Conservation (phyloP, 73 alveolate species). For the Paramecium biaurelia region DNA sequence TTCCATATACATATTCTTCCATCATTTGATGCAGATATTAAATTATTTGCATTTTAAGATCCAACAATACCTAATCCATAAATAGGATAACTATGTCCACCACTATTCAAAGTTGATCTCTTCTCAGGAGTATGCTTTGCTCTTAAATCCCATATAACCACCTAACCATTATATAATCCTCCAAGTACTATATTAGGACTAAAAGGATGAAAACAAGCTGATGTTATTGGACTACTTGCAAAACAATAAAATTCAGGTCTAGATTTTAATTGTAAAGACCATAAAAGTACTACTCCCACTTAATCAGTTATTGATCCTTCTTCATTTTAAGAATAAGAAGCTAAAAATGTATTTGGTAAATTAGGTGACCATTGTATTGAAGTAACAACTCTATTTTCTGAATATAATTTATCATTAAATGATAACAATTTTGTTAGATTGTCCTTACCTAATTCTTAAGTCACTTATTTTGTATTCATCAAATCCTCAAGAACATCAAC, state of each 20-base stretch:
- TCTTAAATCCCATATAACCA: slow-evolving; percentile 91
- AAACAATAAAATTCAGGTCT: slow-evolving; percentile 86
- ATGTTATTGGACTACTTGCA: slow-evolving; percentile 74
- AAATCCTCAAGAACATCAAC: slow-evolving; percentile 26
- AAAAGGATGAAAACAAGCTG: slow-evolving; percentile 85
- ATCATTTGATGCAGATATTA: slow-evolving; percentile 84
- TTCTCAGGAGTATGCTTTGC: slow-evolving; percentile 81
- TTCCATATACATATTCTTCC: slow-evolving; percentile 92
- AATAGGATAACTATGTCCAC: slow-evolving; percentile 83
- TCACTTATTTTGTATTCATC: not conserved
- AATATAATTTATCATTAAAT: not conserved
- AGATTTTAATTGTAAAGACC: slow-evolving; percentile 82
- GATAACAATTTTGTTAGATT: not conserved
- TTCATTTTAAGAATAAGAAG: slow-evolving; percentile 83
- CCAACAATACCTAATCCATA: slow-evolving; percentile 85
- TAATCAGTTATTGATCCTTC: slow-evolving; percentile 81
- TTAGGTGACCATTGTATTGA: slow-evolving; percentile 32
- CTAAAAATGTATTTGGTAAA: slow-evolving; percentile 61
- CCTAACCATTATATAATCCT: slow-evolving; percentile 89
- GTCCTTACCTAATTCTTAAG: slow-evolving; percentile 15
- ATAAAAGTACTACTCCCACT: slow-evolving; percentile 87
- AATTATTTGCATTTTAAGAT: slow-evolving; percentile 86
- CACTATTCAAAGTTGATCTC: slow-evolving; percentile 79
- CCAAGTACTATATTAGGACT: slow-evolving; percentile 87
- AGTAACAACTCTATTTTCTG: slow-evolving; percentile 41